Evolutionary conservation across 164 flowering plant species (phyloP).

Genomic region (Magnolia officinalis): DNA sequence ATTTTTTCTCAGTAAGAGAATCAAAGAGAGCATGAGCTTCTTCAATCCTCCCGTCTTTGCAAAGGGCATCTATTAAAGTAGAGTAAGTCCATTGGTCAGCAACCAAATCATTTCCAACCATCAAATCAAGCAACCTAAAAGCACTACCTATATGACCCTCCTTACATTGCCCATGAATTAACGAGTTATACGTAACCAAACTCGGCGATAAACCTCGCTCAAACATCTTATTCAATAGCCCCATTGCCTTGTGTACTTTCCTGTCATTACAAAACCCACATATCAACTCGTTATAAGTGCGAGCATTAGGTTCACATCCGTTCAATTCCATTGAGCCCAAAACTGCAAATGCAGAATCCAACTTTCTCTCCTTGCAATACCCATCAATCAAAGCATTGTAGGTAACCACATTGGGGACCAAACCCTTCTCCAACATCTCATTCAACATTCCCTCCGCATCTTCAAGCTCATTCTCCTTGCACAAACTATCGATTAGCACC

Average conservation of each 20-base stretch:
- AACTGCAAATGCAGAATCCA: conserved; percentile 50
- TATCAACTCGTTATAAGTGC: conserved; percentile 78
- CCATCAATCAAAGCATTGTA: conserved; percentile 85
- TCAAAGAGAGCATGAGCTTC: conserved; percentile 52
- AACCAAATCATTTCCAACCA: conserved; percentile 46
- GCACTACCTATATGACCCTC: conserved; percentile 66
- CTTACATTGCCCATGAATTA: conserved; percentile 68
- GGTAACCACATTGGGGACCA: conserved; percentile 63
- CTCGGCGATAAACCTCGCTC: conserved; percentile 44
- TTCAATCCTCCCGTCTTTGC: conserved; percentile 46
- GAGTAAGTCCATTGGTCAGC: conserved; percentile 77
- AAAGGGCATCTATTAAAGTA: conserved; percentile 48
- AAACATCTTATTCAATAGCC: conserved; percentile 50
- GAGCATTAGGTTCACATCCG: conserved; percentile 38
- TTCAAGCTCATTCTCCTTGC: conserved; percentile 56
- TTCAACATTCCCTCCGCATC: conserved; percentile 46
- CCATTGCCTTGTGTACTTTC: conserved; percentile 65
- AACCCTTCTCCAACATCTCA: conserved; percentile 41
- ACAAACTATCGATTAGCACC: conserved; percentile 54
- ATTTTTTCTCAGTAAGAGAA: conserved; percentile 49
- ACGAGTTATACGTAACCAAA: conserved; percentile 50
- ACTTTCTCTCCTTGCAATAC: conserved; percentile 57
- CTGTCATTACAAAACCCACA: conserved; percentile 49
- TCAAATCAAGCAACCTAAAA: conserved; percentile 53
- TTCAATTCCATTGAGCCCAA: conserved; percentile 28